These are phyloP conservation scores for Setaria viridis DNA, from an alignment of 202 grass and related monocot genomes.

Conservation along the genomic window DNA sequence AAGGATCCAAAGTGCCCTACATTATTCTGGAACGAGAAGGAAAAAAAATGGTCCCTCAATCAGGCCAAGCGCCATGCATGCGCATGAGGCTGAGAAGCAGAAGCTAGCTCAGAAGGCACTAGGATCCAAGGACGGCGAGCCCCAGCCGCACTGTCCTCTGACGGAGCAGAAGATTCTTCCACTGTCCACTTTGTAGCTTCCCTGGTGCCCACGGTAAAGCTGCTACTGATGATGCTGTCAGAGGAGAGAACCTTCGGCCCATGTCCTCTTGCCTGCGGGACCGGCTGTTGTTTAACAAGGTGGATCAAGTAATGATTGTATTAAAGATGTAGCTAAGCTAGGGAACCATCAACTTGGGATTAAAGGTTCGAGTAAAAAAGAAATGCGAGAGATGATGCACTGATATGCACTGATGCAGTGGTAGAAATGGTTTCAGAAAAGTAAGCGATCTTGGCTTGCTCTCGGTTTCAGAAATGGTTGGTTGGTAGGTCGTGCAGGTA, in stretches of 20 bases:
- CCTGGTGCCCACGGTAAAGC: not conserved
- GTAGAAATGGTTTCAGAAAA: too few species aligned
- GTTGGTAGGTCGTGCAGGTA: slow-evolving; percentile 17
- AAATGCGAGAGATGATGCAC: not conserved
- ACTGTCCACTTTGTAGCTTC: not conserved
- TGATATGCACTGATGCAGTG: not conserved
- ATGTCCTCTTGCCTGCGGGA: not conserved
- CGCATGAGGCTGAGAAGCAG: not conserved
- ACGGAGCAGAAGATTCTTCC: slow-evolving; percentile 33
- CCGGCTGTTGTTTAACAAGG: not conserved
- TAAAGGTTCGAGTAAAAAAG: not conserved
- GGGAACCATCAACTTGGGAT: slow-evolving; percentile 10
- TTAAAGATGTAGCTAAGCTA: not conserved
- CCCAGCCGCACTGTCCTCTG: slow-evolving; percentile 23
- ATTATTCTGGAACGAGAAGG: not conserved
- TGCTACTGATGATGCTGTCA: not conserved
- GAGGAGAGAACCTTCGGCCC: slow-evolving; percentile 36
- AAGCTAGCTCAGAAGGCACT: not conserved
- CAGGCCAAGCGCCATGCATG: not conserved
- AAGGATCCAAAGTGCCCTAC: slow-evolving; percentile 39
- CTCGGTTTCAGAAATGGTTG: not conserved
- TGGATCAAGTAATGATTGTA: not conserved
- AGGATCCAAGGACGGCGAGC: slow-evolving; percentile 9
- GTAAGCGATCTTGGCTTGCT: not conserved
- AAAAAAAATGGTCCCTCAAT: not conserved